A percentile compares a stretch with the other conserved stretches of the same genome.
phyloP scores from a whole-genome alignment of 192 early-diverging fungal genomes.

The Coemansia sp. region DNA sequence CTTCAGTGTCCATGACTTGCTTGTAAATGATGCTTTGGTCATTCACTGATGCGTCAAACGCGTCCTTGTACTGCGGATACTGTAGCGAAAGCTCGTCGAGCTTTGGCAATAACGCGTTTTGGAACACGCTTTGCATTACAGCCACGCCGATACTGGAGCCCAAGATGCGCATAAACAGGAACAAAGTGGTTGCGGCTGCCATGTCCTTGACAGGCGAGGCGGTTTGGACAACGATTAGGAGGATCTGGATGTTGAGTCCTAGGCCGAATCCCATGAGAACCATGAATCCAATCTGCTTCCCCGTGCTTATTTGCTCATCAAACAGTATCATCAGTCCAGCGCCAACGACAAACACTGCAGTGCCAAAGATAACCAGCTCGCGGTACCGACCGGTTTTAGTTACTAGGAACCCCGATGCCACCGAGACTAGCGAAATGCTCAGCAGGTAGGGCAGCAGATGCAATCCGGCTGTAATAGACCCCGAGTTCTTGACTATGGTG shows the following conservation, averaged over 20 bases:
- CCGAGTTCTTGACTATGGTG: conserved; percentile 55
- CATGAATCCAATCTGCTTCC: conserved; percentile 55
- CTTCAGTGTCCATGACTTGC: conserved; percentile 27
- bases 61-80: conserved; percentile 16
- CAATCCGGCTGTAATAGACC: conserved; percentile 56
- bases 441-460: conserved; percentile 61
- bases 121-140: conserved; percentile 55
- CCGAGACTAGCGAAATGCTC: conserved; percentile 53
- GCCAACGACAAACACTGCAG: conserved; percentile 50
- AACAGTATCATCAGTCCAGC: conserved; percentile 56
- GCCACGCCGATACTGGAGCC: conserved; percentile 60
- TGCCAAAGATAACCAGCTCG: conserved; percentile 54
- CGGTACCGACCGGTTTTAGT: conserved; percentile 52
- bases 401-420: conserved; percentile 52
- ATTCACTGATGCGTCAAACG: conserved; percentile 16
- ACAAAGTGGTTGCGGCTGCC: conserved; percentile 61
- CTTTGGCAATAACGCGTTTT: conserved; percentile 35
- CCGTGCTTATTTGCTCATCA: conserved; percentile 46
- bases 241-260: conserved; percentile 57
- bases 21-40: conserved; percentile 38
- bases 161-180: conserved; percentile 61
- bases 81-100: neutral
- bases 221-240: conserved; percentile 66
- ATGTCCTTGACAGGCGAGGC: conserved; percentile 55
- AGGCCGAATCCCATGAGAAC: conserved; percentile 54